A percentile compares a stretch with the other conserved stretches of the same genome.
These are phyloP conservation scores for Rhizoctonia solani DNA, from an alignment of 1,284 basidiomycete genomes.

Conservation along the genomic window DNA sequence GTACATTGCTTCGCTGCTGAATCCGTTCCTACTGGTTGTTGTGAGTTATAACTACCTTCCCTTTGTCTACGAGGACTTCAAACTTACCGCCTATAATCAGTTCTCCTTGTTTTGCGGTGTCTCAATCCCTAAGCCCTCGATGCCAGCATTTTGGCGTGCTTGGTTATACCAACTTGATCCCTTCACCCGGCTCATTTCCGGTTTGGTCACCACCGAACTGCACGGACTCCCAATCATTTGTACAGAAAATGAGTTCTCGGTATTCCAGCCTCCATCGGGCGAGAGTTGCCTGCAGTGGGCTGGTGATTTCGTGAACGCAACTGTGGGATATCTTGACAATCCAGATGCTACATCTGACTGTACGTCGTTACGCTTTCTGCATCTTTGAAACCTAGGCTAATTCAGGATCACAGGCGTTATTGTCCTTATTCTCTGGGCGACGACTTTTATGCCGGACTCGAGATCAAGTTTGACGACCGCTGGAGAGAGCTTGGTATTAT, in stretches of 20 bases:
- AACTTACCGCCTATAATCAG: constrained; percentile 76
- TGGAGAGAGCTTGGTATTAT: constrained; percentile 79
- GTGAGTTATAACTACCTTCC: constrained; percentile 4
- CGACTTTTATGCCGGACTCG: constrained; percentile 69
- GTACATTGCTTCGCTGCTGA: constrained; percentile 49
- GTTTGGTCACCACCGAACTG: constrained; percentile 80
- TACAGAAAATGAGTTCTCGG: constrained; percentile 64
- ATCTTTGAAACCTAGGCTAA: neutral
- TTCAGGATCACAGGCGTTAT: neutral
- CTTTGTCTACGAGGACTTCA: constrained; percentile 44
- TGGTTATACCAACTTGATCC: constrained; percentile 65
- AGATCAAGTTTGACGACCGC: constrained; percentile 65
- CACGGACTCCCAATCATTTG: constrained; percentile 74
- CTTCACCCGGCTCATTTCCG: constrained; percentile 72
- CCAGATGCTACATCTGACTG: constrained; percentile 62
- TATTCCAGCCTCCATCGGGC: constrained; percentile 71
- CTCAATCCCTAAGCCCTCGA: constrained; percentile 52
- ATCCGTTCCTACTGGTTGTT: constrained; percentile 33
- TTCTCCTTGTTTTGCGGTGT: constrained; percentile 82
- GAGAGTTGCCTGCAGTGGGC: constrained; percentile 79
- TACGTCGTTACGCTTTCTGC: constrained; percentile 47
- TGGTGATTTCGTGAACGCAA: constrained; percentile 60
- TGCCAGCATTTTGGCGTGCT: constrained; percentile 72
- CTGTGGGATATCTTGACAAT: constrained; percentile 82
- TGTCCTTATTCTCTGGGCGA: constrained; percentile 53